phyloP scores from a whole-genome alignment of 2,329 filamentous ascomycete species.

The Trichophyton rubrum region DNA sequence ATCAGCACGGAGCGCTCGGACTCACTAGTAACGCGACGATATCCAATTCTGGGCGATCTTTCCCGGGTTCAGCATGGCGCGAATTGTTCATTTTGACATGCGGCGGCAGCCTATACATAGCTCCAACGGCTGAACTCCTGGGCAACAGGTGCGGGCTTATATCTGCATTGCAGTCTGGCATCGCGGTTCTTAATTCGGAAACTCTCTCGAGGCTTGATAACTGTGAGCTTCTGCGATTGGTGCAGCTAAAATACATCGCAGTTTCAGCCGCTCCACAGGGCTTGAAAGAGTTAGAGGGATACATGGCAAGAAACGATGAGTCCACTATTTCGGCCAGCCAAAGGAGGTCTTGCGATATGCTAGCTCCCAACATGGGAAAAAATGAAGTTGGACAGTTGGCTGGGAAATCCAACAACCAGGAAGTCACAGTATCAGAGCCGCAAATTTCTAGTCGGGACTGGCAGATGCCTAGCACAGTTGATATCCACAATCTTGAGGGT shows the following conservation, averaged over 20 bases:
- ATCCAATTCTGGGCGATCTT: conserved; percentile 35
- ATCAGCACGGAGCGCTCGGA: conserved; percentile 41
- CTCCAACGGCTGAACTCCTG: conserved; percentile 37
- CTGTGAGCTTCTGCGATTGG: conserved; percentile 27
- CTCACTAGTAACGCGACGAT: conserved; percentile 42
- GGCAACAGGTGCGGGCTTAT: conserved; percentile 41
- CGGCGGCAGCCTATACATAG: conserved; percentile 49
- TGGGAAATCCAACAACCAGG: neutral
- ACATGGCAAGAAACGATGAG: neutral
- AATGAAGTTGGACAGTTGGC: neutral
- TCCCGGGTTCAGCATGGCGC: conserved; percentile 49
- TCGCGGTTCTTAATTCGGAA: conserved; percentile 47
- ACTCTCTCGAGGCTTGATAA: conserved; percentile 39
- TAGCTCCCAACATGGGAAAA: neutral
- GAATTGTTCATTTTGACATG: conserved; percentile 59
- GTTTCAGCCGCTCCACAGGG: conserved; percentile 26
- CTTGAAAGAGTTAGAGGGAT: neutral
- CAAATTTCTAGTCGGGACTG: neutral
- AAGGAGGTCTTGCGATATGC: neutral
- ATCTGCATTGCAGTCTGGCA: conserved; percentile 39
- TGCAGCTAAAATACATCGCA: conserved; percentile 32
- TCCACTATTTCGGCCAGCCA: neutral
- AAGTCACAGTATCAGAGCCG: neutral
- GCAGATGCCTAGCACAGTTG: neutral
- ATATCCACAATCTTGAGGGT: neutral